A percentile compares a stretch with the other conserved stretches of the same genome.
These are phyloP conservation scores for Xerocomus minutiporus DNA, from an alignment of 1,284 basidiomycete genomes.

Conservation along the genomic window DNA sequence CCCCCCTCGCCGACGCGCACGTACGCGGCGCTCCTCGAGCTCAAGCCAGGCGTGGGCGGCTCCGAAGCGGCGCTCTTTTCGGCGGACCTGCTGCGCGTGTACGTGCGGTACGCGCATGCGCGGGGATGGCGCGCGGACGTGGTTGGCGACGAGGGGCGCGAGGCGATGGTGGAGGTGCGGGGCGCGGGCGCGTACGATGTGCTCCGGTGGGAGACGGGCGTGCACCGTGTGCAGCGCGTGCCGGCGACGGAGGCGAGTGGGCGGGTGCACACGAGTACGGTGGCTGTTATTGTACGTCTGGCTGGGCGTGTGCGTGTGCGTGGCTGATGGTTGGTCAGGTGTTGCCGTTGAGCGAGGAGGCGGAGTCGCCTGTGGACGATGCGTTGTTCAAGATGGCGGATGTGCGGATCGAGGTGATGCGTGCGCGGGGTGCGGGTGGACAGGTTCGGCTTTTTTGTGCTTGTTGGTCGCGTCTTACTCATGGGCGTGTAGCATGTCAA, in stretches of 20 bases:
- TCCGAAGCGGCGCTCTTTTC: constrained; percentile 85
- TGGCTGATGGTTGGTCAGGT: constrained; percentile 39
- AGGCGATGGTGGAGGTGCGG: constrained; percentile 80
- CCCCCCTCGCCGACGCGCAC: constrained; percentile 62
- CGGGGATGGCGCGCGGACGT: constrained; percentile 43
- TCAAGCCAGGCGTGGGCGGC: constrained; percentile 93
- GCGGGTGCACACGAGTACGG: constrained; percentile 90
- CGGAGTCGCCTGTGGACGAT: constrained; percentile 42
- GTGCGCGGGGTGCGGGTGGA: constrained; percentile 93
- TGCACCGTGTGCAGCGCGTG: constrained; percentile 93
- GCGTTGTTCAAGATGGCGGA: constrained; percentile 80
- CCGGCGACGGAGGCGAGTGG: constrained; percentile 87
- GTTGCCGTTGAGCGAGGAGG: constrained; percentile 70
- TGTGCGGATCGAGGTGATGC: constrained; percentile 89
- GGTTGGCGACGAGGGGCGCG: constrained; percentile 56
- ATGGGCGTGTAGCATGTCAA: constrained; percentile 81
- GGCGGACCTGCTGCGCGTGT: constrained; percentile 80
- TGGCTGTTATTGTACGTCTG: constrained; percentile 72
- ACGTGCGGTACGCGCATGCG: constrained; percentile 62
- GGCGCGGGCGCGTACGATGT: constrained; percentile 77
- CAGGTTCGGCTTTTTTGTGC: constrained; percentile 50
- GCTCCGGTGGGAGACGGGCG: constrained; percentile 88
- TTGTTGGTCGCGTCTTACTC: constrained; percentile 2
- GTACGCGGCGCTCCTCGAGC: constrained; percentile 79
- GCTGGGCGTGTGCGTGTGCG: not conserved